Evolutionary conservation across 2,329 filamentous ascomycete species (phyloP).

Genomic region (Monilinia fructigena): DNA sequence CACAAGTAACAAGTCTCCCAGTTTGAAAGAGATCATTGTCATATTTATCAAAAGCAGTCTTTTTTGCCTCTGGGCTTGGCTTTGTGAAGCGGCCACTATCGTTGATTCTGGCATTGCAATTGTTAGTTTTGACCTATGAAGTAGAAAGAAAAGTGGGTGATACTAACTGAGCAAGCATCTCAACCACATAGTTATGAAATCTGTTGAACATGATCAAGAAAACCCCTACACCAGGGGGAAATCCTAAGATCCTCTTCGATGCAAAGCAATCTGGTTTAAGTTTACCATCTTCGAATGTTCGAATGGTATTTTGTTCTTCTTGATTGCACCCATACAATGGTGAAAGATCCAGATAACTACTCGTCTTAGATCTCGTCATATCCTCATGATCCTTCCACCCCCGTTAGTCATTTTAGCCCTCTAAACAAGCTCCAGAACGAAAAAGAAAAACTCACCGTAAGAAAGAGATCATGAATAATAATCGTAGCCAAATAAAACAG

Average conservation of each 20-base stretch:
- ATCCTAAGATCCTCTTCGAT: conserved; percentile 66
- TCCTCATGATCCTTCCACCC: conserved; percentile 15
- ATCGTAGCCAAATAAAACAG: conserved; percentile 51
- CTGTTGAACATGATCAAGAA: conserved; percentile 74
- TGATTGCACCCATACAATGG: conserved; percentile 46
- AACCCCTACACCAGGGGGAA: conserved; percentile 70
- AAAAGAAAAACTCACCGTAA: conserved; percentile 20
- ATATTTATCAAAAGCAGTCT: conserved; percentile 62
- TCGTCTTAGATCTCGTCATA: conserved; percentile 15
- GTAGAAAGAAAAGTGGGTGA: neutral
- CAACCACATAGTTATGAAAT: conserved; percentile 77
- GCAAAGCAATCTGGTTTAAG: conserved; percentile 72
- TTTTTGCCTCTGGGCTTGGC: conserved; percentile 54
- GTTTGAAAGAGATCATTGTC: conserved; percentile 81
- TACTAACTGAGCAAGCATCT: conserved; percentile 61
- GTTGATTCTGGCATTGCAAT: conserved; percentile 60
- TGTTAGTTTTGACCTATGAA: conserved; percentile 9
- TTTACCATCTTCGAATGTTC: conserved; percentile 65
- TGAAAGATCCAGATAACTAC: conserved; percentile 48
- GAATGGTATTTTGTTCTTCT: conserved; percentile 30
- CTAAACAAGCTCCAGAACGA: neutral
- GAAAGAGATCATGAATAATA: conserved; percentile 52
- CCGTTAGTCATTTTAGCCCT: neutral
- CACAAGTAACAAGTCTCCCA: conserved; percentile 68
- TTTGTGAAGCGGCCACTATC: conserved; percentile 75